phyloP scores from a whole-genome alignment of 2,329 filamentous ascomycete genomes.

The Cadophora gregata region DNA sequence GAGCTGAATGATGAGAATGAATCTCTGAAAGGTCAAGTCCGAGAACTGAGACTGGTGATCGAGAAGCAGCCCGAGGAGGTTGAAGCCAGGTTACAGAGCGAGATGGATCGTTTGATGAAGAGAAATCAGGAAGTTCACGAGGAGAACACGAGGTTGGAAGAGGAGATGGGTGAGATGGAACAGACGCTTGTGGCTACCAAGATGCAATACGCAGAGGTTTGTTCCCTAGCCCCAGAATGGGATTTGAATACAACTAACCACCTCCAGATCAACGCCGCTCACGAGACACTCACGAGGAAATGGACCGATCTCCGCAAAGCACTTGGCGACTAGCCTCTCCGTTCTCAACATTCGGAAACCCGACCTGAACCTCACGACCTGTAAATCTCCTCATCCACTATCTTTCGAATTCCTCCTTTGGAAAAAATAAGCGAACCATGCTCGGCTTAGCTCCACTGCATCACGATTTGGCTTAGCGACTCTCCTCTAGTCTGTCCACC shows the following conservation, averaged over 20 bases:
- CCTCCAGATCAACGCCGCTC: slow-evolving; percentile 68
- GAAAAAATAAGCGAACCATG: neutral
- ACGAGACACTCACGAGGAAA: slow-evolving; percentile 76
- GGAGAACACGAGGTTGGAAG: slow-evolving; percentile 86
- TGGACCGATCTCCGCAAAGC: slow-evolving; percentile 74
- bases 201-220: slow-evolving; percentile 93
- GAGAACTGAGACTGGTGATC: slow-evolving; percentile 83
- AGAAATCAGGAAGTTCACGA: slow-evolving; percentile 93
- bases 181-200: slow-evolving; percentile 91
- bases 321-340: slow-evolving; percentile 47
- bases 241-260: slow-evolving; percentile 15
- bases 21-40: slow-evolving; percentile 81
- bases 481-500: neutral
- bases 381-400: slow-evolving; percentile 24
- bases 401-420: slow-evolving; percentile 11
- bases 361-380: slow-evolving; percentile 22
- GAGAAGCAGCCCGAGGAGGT: slow-evolving; percentile 90
- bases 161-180: slow-evolving; percentile 90
- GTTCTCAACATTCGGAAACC: neutral
- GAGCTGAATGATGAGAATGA: slow-evolving; percentile 90
- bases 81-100: slow-evolving; percentile 78
- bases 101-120: slow-evolving; percentile 92
- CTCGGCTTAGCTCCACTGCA: slow-evolving; percentile 10
- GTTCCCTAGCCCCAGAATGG: no score
- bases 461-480: slow-evolving; percentile 34